Percentiles rank a stretch among this genome's conserved stretches.
Evolutionary conservation across 768 basidiomycete species (phyloP).

Genomic region (Hypholoma sublateritium): DNA sequence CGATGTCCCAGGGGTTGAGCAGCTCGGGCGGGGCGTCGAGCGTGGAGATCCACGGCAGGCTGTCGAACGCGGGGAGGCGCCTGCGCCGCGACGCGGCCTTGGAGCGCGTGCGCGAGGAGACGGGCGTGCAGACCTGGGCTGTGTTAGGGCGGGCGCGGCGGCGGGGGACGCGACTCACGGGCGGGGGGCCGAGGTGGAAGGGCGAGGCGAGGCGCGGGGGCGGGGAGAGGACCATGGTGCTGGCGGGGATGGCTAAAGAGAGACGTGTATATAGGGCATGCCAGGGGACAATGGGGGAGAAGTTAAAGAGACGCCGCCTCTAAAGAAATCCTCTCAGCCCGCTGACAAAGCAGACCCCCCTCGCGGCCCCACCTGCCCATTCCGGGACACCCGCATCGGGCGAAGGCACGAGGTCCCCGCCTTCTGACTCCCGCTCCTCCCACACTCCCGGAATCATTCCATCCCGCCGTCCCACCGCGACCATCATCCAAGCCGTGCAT

Average conservation of each 20-base stretch:
- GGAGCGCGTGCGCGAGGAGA: constrained; percentile 38
- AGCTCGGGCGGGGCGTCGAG: constrained; percentile 47
- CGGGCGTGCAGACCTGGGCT: constrained; percentile 22
- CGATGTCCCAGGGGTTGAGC: constrained; percentile 51
- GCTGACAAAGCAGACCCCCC: constrained; percentile 7
- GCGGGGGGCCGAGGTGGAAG: constrained; percentile 20
- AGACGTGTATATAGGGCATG: constrained; percentile 15
- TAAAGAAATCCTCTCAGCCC: not conserved
- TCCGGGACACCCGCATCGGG: constrained; percentile 3
- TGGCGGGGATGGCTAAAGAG: constrained; percentile 11
- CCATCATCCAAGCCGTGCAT: not conserved
- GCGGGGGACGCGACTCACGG: constrained; percentile 20
- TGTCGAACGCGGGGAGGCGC: constrained; percentile 49
- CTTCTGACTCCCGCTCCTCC: not conserved
- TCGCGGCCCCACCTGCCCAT: constrained; percentile 7
- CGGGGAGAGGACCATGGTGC: constrained; percentile 18
- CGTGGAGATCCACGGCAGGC: constrained; percentile 66
- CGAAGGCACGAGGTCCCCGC: constrained; percentile 1
- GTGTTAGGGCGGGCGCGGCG: constrained; percentile 10
- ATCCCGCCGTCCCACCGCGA: not conserved
- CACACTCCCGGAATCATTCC: not conserved
- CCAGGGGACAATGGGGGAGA: constrained; percentile 40
- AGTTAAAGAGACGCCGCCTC: constrained; percentile 12
- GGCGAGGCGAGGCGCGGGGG: constrained; percentile 26
- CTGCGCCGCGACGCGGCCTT: constrained; percentile 31